These are phyloP conservation scores for Elsinoe perseae DNA, from an alignment of 2,329 filamentous ascomycete species.

Conservation along the genomic window DNA sequence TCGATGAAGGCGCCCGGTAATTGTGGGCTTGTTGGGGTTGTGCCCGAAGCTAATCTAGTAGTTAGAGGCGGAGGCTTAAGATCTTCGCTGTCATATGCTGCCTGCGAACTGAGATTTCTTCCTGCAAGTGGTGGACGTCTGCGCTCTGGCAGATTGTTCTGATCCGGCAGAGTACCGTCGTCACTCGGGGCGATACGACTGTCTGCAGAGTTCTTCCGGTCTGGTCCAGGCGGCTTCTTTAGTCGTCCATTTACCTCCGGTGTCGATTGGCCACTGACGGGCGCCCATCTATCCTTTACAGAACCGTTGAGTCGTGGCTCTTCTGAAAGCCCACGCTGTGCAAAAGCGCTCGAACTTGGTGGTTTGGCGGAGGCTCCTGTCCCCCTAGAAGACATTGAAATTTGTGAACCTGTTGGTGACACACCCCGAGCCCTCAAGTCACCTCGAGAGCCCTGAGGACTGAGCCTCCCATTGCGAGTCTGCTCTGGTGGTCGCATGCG, in stretches of 20 bases:
- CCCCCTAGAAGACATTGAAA: slow-evolving; percentile 6
- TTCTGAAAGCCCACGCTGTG: neutral
- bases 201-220: slow-evolving; percentile 10
- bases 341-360: neutral
- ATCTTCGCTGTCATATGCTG: slow-evolving; percentile 20
- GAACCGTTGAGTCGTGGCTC: slow-evolving; percentile 5
- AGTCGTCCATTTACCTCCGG: slow-evolving; percentile 9
- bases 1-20: slow-evolving; percentile 18
- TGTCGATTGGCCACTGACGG: neutral
- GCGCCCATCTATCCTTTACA: slow-evolving; percentile 3
- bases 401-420: slow-evolving; percentile 9
- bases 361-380: slow-evolving; percentile 5
- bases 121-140: slow-evolving; percentile 61
- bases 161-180: slow-evolving; percentile 5
- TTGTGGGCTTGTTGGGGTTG: slow-evolving; percentile 14
- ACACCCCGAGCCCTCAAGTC: slow-evolving; percentile 6
- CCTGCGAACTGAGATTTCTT: slow-evolving; percentile 23
- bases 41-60: slow-evolving; percentile 16
- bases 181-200: slow-evolving; percentile 9
- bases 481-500: slow-evolving; percentile 25
- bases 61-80: slow-evolving; percentile 27
- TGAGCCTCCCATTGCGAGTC: slow-evolving; percentile 6
- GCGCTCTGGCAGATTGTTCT: slow-evolving; percentile 46
- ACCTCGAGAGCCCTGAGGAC: slow-evolving; percentile 5
- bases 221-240: slow-evolving; percentile 10